Base-by-base conservation (phyloP, 257 asterid genomes). In the Capsicum pubescens region DNA sequence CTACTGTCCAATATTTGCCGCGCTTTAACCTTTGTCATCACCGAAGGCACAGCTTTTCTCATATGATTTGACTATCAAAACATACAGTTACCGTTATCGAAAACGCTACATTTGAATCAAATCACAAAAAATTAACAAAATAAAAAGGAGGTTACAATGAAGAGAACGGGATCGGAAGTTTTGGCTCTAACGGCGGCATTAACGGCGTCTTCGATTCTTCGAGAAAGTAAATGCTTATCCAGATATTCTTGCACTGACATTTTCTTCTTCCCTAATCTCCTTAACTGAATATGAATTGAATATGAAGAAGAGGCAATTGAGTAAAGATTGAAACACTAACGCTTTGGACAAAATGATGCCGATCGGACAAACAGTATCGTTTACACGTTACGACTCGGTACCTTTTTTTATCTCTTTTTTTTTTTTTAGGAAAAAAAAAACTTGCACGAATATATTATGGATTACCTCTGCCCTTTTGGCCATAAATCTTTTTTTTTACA, bases 101-200 rank as follows among this genome's bases (percentile, higher is more conserved):
- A 79, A 52, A 79, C 12, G 35, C 52, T 9, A 64, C 26, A 77
- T 11, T 5, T n/a, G 57, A 77, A 36, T 15, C 8, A 63, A 56
- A 39, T 10, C 56, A 26, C 60, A 5, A 55, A 79, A 3, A 79
- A 6, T 13, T 11, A 0, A 3, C 1, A 14, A 44, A 54, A 61
- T 52, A 9, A 78, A 67, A 12, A 54, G 3, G 48, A 11, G 52
- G 88, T 10, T 88, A 90, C 92, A 85, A 97, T 97, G 97, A 92
- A 97, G 74, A 97, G 96, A 82, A 97, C 97, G 56, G 99, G 99
- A 93, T 97, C 99, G 79, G 90, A 82, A 80, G 98, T 91, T 81
- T 95, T 97, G 54, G 98, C 93, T 89, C 99, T 92, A 78, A 97
- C 99, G 87, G 99, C 98, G 61, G 99, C 99, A 90, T 97, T 97